Evolutionary conservation across 2,329 filamentous ascomycete species (phyloP).

Genomic region (Scedosporium minutisporum): DNA sequence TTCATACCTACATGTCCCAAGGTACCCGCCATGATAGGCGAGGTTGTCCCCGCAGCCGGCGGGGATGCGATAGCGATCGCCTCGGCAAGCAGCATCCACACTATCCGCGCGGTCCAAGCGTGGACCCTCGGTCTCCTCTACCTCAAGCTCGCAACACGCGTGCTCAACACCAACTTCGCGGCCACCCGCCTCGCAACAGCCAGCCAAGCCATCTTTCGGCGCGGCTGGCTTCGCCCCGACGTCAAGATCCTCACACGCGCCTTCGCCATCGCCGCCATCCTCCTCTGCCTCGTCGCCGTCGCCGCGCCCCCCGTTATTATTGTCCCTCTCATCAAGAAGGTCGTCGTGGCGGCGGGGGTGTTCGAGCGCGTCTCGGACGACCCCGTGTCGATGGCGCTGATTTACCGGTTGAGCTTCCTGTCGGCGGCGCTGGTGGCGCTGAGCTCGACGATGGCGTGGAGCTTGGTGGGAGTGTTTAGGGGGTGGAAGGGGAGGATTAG

Average conservation of each 20-base stretch:
- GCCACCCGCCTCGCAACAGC: constrained; percentile 64
- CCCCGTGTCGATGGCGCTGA: constrained; percentile 21
- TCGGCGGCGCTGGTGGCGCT: constrained; percentile 39
- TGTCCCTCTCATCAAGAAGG: constrained; percentile 7
- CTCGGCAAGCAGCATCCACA: constrained; percentile 38
- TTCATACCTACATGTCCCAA: constrained; percentile 62
- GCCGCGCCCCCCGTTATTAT: constrained; percentile 44
- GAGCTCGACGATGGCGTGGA: constrained; percentile 32
- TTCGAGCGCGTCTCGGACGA: neutral
- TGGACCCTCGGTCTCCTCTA: constrained; percentile 93
- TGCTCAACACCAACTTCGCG: constrained; percentile 58
- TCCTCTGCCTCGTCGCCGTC: constrained; percentile 55
- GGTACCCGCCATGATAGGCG: constrained; percentile 8
- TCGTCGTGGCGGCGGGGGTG: constrained; percentile 2
- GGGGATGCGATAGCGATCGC: constrained; percentile 12
- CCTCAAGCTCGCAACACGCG: constrained; percentile 65
- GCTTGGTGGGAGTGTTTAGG: constrained; percentile 52
- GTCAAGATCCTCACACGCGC: constrained; percentile 70
- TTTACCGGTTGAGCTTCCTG: constrained; percentile 62
- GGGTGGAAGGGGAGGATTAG: constrained; percentile 74
- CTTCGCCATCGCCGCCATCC: constrained; percentile 67
- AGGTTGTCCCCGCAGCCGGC: neutral
- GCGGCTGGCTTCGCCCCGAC: constrained; percentile 73
- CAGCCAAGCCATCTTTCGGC: constrained; percentile 61
- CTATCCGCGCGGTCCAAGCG: constrained; percentile 78